phyloP scores from a whole-genome alignment of 202 grass and related monocot genomes.

The Brachypodium distachyon region DNA sequence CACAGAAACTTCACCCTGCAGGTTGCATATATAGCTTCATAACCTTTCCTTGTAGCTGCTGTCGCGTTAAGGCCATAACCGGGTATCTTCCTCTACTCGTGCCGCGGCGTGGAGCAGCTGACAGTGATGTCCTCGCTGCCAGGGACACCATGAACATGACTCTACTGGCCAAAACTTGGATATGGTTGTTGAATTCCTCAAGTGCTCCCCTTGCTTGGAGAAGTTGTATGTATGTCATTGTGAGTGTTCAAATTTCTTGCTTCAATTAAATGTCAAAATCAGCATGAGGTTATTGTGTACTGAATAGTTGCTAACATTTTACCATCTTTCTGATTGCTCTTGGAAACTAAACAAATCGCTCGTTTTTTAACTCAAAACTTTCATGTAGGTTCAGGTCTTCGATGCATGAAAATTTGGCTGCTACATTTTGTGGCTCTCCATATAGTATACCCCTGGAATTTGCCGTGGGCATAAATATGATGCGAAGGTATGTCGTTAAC shows the following conservation, averaged over 20 bases:
- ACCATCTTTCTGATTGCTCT: no score
- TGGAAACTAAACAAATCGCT: no score
- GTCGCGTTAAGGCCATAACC: no score
- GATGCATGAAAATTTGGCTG: constrained; percentile 61
- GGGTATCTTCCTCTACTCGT: no score
- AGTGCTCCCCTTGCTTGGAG: not conserved
- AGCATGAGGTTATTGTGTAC: not conserved
- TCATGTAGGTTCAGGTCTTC: constrained; percentile 21
- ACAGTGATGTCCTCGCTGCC: no score
- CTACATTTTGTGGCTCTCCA: constrained; percentile 61
- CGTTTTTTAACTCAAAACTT: not conserved
- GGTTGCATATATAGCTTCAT: no score
- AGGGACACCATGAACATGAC: no score
- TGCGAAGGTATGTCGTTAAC: constrained; percentile 39
- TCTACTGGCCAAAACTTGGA: not conserved
- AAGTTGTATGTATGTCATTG: not conserved
- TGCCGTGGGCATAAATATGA: constrained; percentile 50
- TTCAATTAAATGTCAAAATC: not conserved
- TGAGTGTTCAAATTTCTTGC: not conserved
- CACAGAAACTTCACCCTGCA: no score
- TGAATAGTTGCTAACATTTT: no score
- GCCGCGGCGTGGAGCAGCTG: no score
- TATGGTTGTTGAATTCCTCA: not conserved
- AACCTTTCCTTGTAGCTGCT: no score
- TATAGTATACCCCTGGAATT: constrained; percentile 75